Evolutionary conservation across 305 asterid species (phyloP).

Genomic region (Solanum hybrid): DNA sequence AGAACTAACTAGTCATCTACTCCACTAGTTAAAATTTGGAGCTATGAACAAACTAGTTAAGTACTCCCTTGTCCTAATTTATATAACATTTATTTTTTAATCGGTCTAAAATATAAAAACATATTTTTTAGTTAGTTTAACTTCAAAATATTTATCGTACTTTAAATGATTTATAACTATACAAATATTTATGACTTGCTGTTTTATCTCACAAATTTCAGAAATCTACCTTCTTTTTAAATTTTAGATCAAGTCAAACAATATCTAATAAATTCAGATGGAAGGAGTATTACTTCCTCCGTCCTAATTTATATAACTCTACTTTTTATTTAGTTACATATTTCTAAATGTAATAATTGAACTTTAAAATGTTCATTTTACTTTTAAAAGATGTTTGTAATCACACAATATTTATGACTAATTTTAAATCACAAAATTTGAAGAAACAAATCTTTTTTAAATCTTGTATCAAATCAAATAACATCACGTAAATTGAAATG

Average conservation of each 20-base stretch:
- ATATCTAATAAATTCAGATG: background rate
- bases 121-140: background rate
- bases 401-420: background rate
- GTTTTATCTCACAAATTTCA: background rate
- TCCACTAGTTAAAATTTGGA: background rate
- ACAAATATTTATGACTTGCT: background rate
- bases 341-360: background rate
- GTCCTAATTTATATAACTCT: background rate
- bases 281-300: background rate
- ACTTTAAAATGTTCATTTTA: too few species aligned
- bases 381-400: background rate
- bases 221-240: background rate
- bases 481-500: background rate
- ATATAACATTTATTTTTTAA: background rate
- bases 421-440: background rate
- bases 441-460: too few species aligned
- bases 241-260: background rate
- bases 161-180: background rate
- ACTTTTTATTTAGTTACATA: background rate
- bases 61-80: background rate
- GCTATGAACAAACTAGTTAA: background rate
- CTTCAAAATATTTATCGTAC: background rate
- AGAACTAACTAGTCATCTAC: background rate
- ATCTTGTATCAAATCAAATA: background rate
- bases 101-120: background rate